Base-by-base conservation (phyloP, 257 asterid species). In the Pogostemon cablin region DNA sequence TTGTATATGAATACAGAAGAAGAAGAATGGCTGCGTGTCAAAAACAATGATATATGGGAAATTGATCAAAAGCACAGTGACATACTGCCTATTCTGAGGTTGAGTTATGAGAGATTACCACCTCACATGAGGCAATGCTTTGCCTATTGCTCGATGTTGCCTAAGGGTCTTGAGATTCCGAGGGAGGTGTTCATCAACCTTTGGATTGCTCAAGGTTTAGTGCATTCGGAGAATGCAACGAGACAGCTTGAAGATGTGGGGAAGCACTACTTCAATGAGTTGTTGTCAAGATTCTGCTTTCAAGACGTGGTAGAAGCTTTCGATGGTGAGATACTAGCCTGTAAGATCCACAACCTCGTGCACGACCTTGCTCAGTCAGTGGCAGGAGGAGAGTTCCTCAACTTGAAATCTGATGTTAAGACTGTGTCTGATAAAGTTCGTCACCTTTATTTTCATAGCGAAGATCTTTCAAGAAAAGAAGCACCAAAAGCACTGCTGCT, bases 181-280 rank as follows among this genome's bases (percentile, higher is more conserved):
- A 68, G 81, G 71, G 85, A 82, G 57, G 74, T 9, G 8, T 83
- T 84, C 64, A 69, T 84, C 69, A 83, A 82, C 71, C 82, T 83
- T 7, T 86, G 92, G 88, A 78, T 84, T 58, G 92, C 86, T 46
- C 86, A 84, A 46, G 92, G 90, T 37, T 81, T 80, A 25, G 67
- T 86, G 9, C 75, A 71, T 35, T 61, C 81, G 3, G 46, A 72
- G 25, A 69, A 59, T 15, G 50, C 74, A 47, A 67, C 68, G 54
- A 52, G 67, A 47, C 69, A 73, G 48, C 34, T 75, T 53, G 88
- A 83, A 54, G 84, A 78, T 35, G 60, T 80, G 38, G 90, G 85
- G 64, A 83, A 79, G 56, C 77, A 67, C 61, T 82, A 80, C 68
- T 82, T 86, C 76, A 81, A 77, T 7, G 90, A 82, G 68, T 58